Conservation (phyloP, 1,139 yeast genomes). For the Magnusiomyces ingens region DNA sequence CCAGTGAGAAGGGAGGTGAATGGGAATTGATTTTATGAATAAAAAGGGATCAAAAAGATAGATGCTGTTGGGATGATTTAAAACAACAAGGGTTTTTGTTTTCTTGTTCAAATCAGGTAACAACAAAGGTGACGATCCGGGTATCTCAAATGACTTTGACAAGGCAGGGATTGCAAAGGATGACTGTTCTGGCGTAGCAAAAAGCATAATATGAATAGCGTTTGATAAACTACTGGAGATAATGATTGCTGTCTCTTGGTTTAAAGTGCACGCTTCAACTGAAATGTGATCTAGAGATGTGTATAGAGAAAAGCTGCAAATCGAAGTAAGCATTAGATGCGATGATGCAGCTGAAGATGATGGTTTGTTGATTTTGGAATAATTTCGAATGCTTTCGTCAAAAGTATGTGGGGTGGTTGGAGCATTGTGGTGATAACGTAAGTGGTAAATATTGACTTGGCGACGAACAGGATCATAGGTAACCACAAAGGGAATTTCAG, state of each 20-base stretch:
- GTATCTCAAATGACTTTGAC: slow-evolving; percentile 3
- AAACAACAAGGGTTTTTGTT: background rate
- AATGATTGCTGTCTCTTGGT: background rate
- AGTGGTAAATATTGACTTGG: slow-evolving; percentile 23
- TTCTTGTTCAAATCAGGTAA: background rate
- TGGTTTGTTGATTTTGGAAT: background rate
- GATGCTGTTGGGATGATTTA: slow-evolving; percentile 25
- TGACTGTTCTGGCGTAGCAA: background rate
- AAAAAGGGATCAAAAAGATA: slow-evolving; percentile 60
- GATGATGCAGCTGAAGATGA: background rate
- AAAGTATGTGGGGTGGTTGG: slow-evolving; percentile 9
- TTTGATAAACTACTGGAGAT: background rate
- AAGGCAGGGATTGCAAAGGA: background rate
- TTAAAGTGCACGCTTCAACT: background rate
- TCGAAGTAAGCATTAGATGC: slow-evolving; percentile 5
- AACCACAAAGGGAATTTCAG: slow-evolving; percentile 22
- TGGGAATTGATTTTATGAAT: slow-evolving; percentile 41
- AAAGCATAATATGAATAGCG: background rate
- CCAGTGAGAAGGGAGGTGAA: slow-evolving; percentile 15
- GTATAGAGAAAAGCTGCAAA: background rate
- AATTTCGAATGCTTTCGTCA: background rate
- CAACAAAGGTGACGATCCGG: background rate
- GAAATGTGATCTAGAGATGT: background rate
- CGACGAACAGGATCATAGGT: slow-evolving; percentile 22
- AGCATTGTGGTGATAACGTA: slow-evolving; percentile 18